Conservation (phyloP, 2,329 filamentous ascomycete species). For the Fusarium staphyleae region DNA sequence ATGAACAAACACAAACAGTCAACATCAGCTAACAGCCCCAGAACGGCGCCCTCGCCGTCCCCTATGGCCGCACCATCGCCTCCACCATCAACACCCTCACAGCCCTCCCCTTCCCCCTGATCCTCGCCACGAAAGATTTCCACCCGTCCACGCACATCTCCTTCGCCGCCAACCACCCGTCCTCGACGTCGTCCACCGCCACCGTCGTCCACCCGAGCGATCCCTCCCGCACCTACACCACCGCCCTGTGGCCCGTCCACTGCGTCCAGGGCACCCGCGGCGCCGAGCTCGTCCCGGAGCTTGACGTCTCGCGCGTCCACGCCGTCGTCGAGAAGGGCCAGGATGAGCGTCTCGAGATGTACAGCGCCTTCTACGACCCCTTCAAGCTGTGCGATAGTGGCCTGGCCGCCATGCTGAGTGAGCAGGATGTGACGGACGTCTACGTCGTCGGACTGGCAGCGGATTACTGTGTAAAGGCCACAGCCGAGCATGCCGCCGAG, state of each 20-base stretch:
- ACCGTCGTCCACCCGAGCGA: slow-evolving; percentile 73
- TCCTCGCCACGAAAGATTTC: slow-evolving; percentile 90
- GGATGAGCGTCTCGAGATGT: slow-evolving; percentile 83
- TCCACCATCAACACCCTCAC: slow-evolving; percentile 78
- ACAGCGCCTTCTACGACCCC: slow-evolving; percentile 87
- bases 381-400: slow-evolving; percentile 72
- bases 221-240: slow-evolving; percentile 66
- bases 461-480: slow-evolving; percentile 88
- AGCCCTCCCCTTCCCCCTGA: slow-evolving; percentile 71
- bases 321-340: slow-evolving; percentile 79
- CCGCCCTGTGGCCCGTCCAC: slow-evolving; percentile 87
- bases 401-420: slow-evolving; percentile 64
- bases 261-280: slow-evolving; percentile 81
- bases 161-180: slow-evolving; percentile 80
- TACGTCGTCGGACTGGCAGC: slow-evolving; percentile 86
- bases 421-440: slow-evolving; percentile 73
- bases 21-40: slow-evolving; percentile 49
- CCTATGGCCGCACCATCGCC: slow-evolving; percentile 73
- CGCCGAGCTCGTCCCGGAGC: slow-evolving; percentile 74
- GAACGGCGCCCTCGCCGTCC: slow-evolving; percentile 87
- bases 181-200: slow-evolving; percentile 68
- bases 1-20: not conserved
- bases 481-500: slow-evolving; percentile 77
- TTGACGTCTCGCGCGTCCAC: slow-evolving; percentile 68
- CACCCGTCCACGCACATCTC: slow-evolving; percentile 86